A percentile compares a stretch with the other conserved stretches of the same genome.
Evolutionary conservation across 371 early-diverging fungal species (phyloP).

Genomic region (Lichtheimia ornata): DNA sequence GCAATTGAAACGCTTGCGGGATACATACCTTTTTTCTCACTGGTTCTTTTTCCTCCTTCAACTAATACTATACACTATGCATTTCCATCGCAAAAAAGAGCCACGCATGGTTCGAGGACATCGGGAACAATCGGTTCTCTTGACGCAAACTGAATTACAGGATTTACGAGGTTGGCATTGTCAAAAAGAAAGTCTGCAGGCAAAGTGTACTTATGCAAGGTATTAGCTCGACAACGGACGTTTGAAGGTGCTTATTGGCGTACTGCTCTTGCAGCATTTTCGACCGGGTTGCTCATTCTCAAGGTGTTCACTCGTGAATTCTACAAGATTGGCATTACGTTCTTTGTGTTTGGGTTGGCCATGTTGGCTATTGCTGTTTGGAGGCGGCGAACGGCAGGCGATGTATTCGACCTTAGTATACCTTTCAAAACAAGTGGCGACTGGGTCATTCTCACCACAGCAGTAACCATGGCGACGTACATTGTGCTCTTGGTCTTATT

Average conservation of each 20-base stretch:
- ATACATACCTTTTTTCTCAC: too few species aligned
- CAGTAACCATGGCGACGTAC: conserved; percentile 51
- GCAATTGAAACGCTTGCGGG: too few species aligned
- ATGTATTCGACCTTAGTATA: conserved; percentile 46
- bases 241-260: conserved; percentile 84
- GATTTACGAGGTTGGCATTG: conserved; percentile 38
- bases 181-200: background rate
- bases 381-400: conserved; percentile 52
- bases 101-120: conserved; percentile 41
- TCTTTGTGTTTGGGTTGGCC: conserved; percentile 68
- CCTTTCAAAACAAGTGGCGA: conserved; percentile 53
- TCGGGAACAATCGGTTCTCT: conserved; percentile 38
- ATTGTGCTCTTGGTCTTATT: conserved; percentile 47
- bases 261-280: conserved; percentile 69
- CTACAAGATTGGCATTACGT: conserved; percentile 75
- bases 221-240: conserved; percentile 70
- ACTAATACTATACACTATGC: background rate
- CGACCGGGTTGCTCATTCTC: conserved; percentile 68
- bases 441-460: conserved; percentile 54
- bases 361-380: conserved; percentile 67
- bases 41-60: too few species aligned
- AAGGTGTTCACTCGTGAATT: conserved; percentile 71
- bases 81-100: conserved; percentile 1
- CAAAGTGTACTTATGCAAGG: background rate
- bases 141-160: conserved; percentile 40